These are phyloP conservation scores for Triangularia setosa DNA, from an alignment of 2,329 filamentous ascomycete species.

Conservation along the genomic window DNA sequence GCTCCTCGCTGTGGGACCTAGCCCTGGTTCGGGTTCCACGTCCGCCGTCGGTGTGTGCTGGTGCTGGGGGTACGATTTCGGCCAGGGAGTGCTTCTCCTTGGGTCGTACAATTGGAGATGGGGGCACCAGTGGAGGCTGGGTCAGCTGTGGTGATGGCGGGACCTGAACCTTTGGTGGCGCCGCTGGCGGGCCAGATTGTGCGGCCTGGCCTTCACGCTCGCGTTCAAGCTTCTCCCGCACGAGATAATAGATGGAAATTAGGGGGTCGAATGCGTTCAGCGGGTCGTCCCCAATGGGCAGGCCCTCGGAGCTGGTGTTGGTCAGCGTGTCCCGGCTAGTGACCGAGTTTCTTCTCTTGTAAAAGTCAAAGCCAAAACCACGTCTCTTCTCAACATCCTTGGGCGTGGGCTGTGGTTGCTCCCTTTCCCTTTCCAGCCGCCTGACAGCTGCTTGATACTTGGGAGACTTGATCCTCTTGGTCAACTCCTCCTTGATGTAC, in stretches of 20 bases:
- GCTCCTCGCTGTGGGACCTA: slow-evolving; percentile 91
- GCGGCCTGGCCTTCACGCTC: slow-evolving; percentile 61
- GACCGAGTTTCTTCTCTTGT: slow-evolving; percentile 86
- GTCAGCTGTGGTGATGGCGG: slow-evolving; percentile 25
- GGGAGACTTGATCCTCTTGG: slow-evolving; percentile 83
- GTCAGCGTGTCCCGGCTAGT: slow-evolving; percentile 83
- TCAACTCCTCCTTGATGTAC: slow-evolving; percentile 75
- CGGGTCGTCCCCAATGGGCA: slow-evolving; percentile 79
- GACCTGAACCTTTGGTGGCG: slow-evolving; percentile 22
- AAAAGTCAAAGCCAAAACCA: slow-evolving; percentile 90
- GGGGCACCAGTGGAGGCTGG: slow-evolving; percentile 17
- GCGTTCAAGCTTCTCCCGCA: slow-evolving; percentile 88
- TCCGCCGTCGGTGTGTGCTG: slow-evolving; percentile 80
- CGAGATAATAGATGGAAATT: slow-evolving; percentile 91
- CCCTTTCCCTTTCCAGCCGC: slow-evolving; percentile 64
- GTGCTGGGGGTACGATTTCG: slow-evolving; percentile 75
- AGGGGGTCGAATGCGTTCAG: slow-evolving; percentile 90
- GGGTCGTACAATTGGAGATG: slow-evolving; percentile 23
- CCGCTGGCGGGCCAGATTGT: slow-evolving; percentile 28
- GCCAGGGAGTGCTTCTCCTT: slow-evolving; percentile 54
- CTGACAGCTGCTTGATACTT: slow-evolving; percentile 88
- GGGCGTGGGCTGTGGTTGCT: slow-evolving; percentile 46
- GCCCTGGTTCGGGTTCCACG: slow-evolving; percentile 73
- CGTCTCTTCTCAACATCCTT: slow-evolving; percentile 76
- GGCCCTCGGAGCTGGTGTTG: slow-evolving; percentile 78